Evolutionary conservation across 768 basidiomycete genomes (phyloP), one percentile per base, ranked within the genome.

Genomic region (Coprinopsis strossmayeri): DNA sequence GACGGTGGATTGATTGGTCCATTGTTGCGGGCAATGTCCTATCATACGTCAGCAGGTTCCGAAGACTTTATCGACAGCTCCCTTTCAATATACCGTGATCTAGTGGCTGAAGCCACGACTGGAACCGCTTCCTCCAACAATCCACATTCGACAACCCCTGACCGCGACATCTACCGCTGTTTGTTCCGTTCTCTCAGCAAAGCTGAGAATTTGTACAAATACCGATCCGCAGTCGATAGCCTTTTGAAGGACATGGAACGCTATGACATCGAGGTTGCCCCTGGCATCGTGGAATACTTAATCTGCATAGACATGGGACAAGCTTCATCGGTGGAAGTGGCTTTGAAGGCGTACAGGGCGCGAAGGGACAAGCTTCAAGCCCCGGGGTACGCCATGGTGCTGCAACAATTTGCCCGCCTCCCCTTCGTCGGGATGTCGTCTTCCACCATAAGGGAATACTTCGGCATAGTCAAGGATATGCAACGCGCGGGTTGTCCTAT

Each of bases 381-480:
- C 51, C 67, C 71, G 38, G 84, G 81, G 9, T 91, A 82, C 60
- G 64, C 69, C 7, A 69, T 76, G 37, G 79, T 94, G 49, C 71
- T 91, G 45, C 66, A 77, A 52, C 73, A 77, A 2, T 83, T 88
- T 55, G 76, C 78, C 58, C 70, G 72, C 21, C 69, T 87, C 46
- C 71, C 76, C 7, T 81, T 80, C 49, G 65, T 68, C 39, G 60
- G 64, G 15, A 57, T 70, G 21, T n/a, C n/a, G n/a, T n/a, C n/a
- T n/a, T n/a, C n/a, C n/a, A 59, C 66, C 41, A 57, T 72, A 61
- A 53, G 69, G 63, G 71, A 79, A 46, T 90, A 87, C 63, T 82
- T 91, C 62, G 75, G 77, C 46, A 85, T 94, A 44, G 74, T 91
- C 49, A 75, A 73, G 30, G 89, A 92, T 65, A 93, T 94, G 89